These are phyloP conservation scores for Comarum palustre DNA, from an alignment of 306 rosid species.

Conservation along the genomic window DNA sequence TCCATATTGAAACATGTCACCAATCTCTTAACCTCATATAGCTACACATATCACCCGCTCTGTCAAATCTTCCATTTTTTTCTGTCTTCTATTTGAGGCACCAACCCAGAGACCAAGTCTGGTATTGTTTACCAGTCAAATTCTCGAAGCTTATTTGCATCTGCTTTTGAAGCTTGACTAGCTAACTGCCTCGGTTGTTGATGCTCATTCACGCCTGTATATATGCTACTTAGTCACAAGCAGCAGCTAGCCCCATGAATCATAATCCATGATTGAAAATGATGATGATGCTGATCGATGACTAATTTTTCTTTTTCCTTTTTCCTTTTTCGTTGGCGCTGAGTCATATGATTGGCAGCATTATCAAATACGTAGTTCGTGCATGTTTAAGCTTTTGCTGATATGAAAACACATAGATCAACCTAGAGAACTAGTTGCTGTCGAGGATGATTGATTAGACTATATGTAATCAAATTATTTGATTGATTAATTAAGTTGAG, in stretches of 20 bases:
- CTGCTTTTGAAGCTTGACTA: background rate
- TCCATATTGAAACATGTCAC: constrained; percentile 2
- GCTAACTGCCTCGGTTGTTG: background rate
- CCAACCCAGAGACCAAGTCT: constrained; percentile 1
- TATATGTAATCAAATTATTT: background rate
- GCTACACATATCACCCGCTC: background rate
- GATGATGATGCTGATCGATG: background rate
- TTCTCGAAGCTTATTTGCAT: background rate
- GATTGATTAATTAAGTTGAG: background rate
- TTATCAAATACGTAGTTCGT: constrained; percentile 10
- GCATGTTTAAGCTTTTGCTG: constrained; percentile 3
- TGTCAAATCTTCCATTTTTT: background rate
- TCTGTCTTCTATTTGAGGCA: background rate
- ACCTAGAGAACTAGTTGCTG: background rate
- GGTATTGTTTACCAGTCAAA: background rate
- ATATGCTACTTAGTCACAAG: background rate
- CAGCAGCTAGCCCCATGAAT: constrained; percentile 1
- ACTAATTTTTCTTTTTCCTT: background rate
- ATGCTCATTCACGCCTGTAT: constrained; percentile 2
- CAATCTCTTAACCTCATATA: background rate
- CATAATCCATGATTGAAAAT: constrained; percentile 8
- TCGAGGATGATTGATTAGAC: constrained; percentile 2
- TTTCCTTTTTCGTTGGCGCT: background rate
- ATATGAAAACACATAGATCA: background rate
- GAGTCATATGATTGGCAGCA: constrained; percentile 24